Evolutionary conservation across 1,139 yeast genomes (phyloP).

Genomic region (Sugiyamaella castrensis): DNA sequence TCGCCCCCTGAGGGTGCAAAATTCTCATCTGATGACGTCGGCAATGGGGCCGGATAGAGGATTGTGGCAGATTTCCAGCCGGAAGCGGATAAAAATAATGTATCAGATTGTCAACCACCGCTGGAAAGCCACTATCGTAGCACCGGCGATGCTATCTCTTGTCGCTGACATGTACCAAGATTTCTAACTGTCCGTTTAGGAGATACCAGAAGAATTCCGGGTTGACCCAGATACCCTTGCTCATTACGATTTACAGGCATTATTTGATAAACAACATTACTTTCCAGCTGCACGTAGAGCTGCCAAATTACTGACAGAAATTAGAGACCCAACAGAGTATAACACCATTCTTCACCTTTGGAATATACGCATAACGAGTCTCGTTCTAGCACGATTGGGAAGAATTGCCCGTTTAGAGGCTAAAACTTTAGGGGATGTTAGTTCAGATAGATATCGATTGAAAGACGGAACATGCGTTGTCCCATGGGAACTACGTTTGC

Average conservation of each 20-base stretch:
- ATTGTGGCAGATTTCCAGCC: constrained; percentile 1
- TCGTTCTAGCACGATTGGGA: constrained; percentile 24
- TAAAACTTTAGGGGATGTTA: constrained; percentile 27
- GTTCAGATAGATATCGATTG: constrained; percentile 25
- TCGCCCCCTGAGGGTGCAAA: background rate
- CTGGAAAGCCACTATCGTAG: too few species aligned
- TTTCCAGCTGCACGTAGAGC: constrained; percentile 28
- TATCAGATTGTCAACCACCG: background rate
- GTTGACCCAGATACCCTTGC: constrained; percentile 19
- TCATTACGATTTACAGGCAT: constrained; percentile 18
- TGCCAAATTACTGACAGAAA: constrained; percentile 17
- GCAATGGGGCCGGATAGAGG: background rate
- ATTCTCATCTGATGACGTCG: background rate
- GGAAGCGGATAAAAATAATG: background rate
- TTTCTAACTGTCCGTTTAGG: constrained; percentile 1
- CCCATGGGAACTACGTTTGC: constrained; percentile 34
- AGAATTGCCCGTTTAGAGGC: constrained; percentile 30
- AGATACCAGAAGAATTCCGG: constrained; percentile 24
- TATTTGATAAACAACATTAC: constrained; percentile 24
- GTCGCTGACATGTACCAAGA: constrained; percentile 13
- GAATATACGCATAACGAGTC: constrained; percentile 25
- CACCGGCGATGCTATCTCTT: background rate
- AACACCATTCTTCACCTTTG: constrained; percentile 25
- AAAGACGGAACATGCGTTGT: constrained; percentile 29
- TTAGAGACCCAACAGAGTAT: constrained; percentile 16